These are phyloP conservation scores for Grigorovia jiainica DNA, from an alignment of 805 yeast species.

Conservation along the genomic window DNA sequence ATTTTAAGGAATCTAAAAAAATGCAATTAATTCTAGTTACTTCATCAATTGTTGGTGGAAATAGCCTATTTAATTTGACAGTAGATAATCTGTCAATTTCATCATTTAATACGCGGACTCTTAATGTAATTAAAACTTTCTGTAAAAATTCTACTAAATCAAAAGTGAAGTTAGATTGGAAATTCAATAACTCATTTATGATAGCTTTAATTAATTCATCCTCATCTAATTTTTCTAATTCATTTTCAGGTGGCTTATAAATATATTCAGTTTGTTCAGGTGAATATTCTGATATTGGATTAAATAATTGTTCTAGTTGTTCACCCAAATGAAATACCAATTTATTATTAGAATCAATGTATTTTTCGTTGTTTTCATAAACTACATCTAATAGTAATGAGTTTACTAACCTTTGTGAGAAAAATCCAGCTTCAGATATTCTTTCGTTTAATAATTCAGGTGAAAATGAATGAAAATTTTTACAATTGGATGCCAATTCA, in stretches of 20 bases:
- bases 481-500: constrained; percentile 57
- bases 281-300: constrained; percentile 82
- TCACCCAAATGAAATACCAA: constrained; percentile 72
- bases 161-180: constrained; percentile 69
- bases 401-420: constrained; percentile 39
- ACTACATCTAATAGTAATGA: constrained; percentile 65
- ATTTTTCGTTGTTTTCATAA: constrained; percentile 44
- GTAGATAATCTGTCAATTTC: constrained; percentile 47
- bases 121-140: constrained; percentile 65
- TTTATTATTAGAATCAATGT: constrained; percentile 60
- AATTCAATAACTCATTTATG: constrained; percentile 53
- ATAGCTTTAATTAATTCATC: constrained; percentile 41
- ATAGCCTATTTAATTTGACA: constrained; percentile 60
- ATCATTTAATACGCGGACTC: constrained; percentile 56
- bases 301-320: constrained; percentile 80
- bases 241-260: constrained; percentile 49
- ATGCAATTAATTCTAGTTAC: constrained; percentile 83
- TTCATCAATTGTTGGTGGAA: constrained; percentile 95
- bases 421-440: constrained; percentile 47
- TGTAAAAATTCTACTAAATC: constrained; percentile 68
- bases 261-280: constrained; percentile 76
- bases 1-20: constrained; percentile 60
- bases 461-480: constrained; percentile 34
- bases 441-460: constrained; percentile 47
- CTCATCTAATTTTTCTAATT: constrained; percentile 18